These are phyloP conservation scores for Parmelia sp. DNA, from an alignment of 495 filamentous ascomycete genomes.

Conservation along the genomic window DNA sequence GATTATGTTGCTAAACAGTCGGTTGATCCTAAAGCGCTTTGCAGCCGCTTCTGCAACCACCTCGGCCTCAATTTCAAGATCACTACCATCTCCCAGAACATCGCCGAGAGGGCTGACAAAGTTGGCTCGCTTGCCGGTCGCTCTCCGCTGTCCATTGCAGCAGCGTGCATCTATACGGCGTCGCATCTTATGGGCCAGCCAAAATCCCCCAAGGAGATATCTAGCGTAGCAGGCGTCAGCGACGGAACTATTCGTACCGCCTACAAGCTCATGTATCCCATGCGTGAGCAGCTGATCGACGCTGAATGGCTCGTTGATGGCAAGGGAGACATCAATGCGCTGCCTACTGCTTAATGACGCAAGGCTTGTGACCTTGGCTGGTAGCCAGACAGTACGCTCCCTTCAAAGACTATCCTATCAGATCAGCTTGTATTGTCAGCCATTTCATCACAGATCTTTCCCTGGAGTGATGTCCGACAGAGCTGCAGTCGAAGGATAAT, in stretches of 20 bases:
- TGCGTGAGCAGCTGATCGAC: slow-evolving; percentile 66
- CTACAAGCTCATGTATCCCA: slow-evolving; percentile 76
- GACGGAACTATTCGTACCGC: slow-evolving; percentile 94
- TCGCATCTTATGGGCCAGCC: slow-evolving; percentile 72
- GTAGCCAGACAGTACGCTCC: neutral
- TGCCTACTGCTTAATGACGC: slow-evolving; percentile 47
- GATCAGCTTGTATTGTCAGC: neutral
- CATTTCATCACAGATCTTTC: neutral
- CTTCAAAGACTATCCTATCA: neutral
- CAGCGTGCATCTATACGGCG: slow-evolving; percentile 93
- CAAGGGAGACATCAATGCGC: slow-evolving; percentile 58
- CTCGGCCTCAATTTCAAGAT: slow-evolving; percentile 63
- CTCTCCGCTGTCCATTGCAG: slow-evolving; percentile 88
- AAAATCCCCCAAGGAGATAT: slow-evolving; percentile 81
- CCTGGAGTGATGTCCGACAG: neutral
- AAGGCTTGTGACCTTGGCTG: neutral
- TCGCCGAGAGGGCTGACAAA: slow-evolving; percentile 66
- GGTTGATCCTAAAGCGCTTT: slow-evolving; percentile 78
- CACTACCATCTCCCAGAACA: slow-evolving; percentile 62
- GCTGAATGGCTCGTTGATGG: slow-evolving; percentile 65
- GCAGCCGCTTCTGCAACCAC: slow-evolving; percentile 79
- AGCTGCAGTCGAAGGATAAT: neutral
- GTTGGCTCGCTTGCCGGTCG: slow-evolving; percentile 80
- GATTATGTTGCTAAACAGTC: slow-evolving; percentile 68
- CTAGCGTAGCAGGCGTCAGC: slow-evolving; percentile 72